Percentiles rank a stretch among this genome's conserved stretches.
phyloP scores from a whole-genome alignment of 139 green algal species.

The Chlorella sp. region DNA sequence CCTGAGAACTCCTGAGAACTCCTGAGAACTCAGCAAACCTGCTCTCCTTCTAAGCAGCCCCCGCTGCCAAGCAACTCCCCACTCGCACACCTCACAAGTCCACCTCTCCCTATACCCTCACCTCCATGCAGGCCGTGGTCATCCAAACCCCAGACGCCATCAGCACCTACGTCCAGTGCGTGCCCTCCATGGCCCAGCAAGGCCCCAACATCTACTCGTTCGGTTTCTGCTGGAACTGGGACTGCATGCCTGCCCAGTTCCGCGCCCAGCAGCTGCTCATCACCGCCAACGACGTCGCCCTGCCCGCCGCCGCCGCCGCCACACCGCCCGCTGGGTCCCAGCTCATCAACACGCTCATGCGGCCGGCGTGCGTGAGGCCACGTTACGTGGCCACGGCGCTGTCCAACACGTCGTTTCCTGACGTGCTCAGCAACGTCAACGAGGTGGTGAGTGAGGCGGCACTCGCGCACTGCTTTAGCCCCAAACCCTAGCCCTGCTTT shows the following conservation, averaged over 20 bases:
- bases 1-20: no score
- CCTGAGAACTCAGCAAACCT: no score
- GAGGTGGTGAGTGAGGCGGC: no score
- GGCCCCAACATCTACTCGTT: background rate
- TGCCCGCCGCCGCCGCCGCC: background rate
- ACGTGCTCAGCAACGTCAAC: background rate
- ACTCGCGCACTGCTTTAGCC: no score
- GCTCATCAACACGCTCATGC: slow-evolving; percentile 4
- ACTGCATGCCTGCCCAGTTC: slow-evolving; percentile 1
- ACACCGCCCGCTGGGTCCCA: background rate
- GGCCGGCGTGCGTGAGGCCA: background rate
- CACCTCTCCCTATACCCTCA: no score
- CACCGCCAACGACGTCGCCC: background rate
- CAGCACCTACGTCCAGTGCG: background rate
- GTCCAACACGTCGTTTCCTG: background rate
- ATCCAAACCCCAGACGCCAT: background rate
- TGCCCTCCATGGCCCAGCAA: background rate
- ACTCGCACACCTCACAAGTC: no score
- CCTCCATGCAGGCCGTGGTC: background rate
- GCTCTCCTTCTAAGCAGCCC: no score
- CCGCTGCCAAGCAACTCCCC: no score
- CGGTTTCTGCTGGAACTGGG: slow-evolving; percentile 7
- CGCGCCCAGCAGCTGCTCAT: background rate
- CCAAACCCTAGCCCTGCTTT: no score
- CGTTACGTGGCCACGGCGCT: background rate